phyloP scores from a whole-genome alignment of 2,329 filamentous ascomycete species.

The Pseudogymnoascus sp. region DNA sequence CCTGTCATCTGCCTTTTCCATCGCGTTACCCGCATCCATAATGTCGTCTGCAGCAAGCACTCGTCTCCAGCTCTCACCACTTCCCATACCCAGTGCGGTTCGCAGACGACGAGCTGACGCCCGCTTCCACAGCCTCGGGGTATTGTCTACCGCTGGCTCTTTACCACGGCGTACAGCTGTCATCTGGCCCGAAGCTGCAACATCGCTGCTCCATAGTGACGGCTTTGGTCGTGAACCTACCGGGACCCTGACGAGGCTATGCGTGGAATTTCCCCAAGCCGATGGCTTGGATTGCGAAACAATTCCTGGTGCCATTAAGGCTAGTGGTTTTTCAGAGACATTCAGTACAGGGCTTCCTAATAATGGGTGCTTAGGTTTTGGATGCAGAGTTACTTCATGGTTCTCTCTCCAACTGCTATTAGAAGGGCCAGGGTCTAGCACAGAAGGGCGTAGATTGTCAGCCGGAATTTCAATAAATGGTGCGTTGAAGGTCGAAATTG shows the following conservation, averaged over 20 bases:
- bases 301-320: background rate
- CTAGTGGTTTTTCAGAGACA: background rate
- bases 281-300: background rate
- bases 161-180: background rate
- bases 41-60: background rate
- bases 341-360: background rate
- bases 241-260: background rate
- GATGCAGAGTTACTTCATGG: background rate
- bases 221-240: background rate
- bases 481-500: background rate
- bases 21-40: background rate
- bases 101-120: background rate
- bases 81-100: background rate
- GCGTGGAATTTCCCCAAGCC: background rate
- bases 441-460: background rate
- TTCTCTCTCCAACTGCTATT: background rate
- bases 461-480: background rate
- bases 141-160: background rate
- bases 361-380: background rate
- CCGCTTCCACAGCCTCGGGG: background rate
- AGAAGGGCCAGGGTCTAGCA: background rate
- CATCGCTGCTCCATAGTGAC: background rate
- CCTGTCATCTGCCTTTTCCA: background rate
- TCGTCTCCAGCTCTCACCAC: background rate
- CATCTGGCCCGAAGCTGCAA: background rate